phyloP scores from a whole-genome alignment of 106 monocot genomes.

The Amphibolis antarctica region DNA sequence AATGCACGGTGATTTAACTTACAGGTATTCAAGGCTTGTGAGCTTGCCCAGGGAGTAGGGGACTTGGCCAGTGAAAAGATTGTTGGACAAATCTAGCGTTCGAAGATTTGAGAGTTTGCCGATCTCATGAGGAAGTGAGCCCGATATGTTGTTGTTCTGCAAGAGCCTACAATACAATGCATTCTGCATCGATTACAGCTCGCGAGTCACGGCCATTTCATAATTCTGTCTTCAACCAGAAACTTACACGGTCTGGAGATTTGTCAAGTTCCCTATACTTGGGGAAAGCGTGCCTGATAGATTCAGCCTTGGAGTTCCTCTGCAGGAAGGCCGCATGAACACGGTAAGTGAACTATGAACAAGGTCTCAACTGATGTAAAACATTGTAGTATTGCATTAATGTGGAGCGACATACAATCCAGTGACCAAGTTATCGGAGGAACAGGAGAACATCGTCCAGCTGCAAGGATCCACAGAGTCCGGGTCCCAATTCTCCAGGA shows the following conservation, averaged over 20 bases:
- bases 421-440: conserved; percentile 36
- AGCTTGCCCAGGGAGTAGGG: conserved; percentile 15
- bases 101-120: conserved; percentile 31
- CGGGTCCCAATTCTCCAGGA: conserved; percentile 41
- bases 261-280: conserved; percentile 43
- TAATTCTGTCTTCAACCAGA: background rate
- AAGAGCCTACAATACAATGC: conserved; percentile 27
- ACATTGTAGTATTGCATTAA: too few species aligned
- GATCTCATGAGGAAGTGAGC: conserved; percentile 31
- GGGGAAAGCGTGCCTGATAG: conserved; percentile 40
- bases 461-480: conserved; percentile 55
- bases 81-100: conserved; percentile 40
- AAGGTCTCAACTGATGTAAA: too few species aligned
- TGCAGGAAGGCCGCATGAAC: conserved; percentile 7
- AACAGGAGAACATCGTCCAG: conserved; percentile 48
- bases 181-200: too few species aligned
- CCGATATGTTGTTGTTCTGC: conserved; percentile 47
- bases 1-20: conserved; percentile 2
- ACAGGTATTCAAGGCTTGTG: conserved; percentile 31
- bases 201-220: too few species aligned
- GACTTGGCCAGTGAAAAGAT: conserved; percentile 19
- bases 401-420: conserved; percentile 17
- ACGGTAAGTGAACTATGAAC: too few species aligned
- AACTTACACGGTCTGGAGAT: conserved; percentile 36
- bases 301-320: conserved; percentile 37